These are phyloP conservation scores for Penstemon newberryi DNA, from an alignment of 257 asterid genomes.

Conservation along the genomic window DNA sequence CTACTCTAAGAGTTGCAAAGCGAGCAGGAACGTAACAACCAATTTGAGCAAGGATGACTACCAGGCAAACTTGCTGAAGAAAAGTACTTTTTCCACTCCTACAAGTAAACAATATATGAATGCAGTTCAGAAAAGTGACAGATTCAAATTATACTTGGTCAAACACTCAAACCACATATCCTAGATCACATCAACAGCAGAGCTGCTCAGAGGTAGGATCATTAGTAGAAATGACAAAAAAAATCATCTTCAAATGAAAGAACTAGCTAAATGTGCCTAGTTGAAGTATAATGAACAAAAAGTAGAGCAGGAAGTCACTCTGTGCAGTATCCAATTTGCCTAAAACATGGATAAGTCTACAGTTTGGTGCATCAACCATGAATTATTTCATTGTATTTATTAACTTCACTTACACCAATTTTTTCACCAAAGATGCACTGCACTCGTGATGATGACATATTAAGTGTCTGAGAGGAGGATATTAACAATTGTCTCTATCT, in stretches of 20 bases:
- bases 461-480: conserved; percentile 15
- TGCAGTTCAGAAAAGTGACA: conserved; percentile 18
- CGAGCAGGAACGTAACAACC: conserved; percentile 97
- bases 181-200: conserved; percentile 12
- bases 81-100: conserved; percentile 99
- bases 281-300: conserved; percentile 15
- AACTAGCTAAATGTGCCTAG: conserved; percentile 6
- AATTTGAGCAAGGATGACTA: conserved; percentile 92
- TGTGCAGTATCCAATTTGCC: conserved; percentile 2
- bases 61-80: conserved; percentile 91
- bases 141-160: conserved; percentile 23
- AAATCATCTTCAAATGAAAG: conserved; percentile 6
- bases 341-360: not conserved
- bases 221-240: not conserved
- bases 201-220: conserved; percentile 10
- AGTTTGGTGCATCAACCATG: conserved; percentile 4
- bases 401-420: not conserved
- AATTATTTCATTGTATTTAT: conserved; percentile 7
- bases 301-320: conserved; percentile 11
- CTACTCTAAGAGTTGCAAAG: conserved; percentile 80
- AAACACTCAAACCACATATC: conserved; percentile 19
- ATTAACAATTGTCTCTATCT: conserved; percentile 2
- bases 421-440: conserved; percentile 16
- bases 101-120: conserved; percentile 29
- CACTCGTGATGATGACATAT: conserved; percentile 10